Conservation (phyloP, 2,329 filamentous ascomycete species). For the Colletotrichum acutatum region DNA sequence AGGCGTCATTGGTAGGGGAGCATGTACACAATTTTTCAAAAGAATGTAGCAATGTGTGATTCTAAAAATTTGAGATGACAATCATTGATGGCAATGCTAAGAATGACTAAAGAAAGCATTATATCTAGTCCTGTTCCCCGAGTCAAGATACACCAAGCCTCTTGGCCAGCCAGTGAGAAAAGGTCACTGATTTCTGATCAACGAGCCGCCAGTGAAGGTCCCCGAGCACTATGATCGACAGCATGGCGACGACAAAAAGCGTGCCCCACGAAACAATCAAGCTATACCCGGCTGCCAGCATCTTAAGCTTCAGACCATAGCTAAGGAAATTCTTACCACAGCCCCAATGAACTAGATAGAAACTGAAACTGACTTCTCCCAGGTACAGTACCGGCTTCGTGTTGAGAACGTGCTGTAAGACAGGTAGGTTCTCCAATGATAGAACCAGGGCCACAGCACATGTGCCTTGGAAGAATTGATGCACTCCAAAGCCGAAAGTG, state of each 20-base stretch:
- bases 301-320: not conserved
- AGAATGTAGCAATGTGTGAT: not conserved
- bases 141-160: not conserved
- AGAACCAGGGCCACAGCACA: constrained; percentile 9
- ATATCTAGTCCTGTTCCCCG: no score
- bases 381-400: constrained; percentile 68
- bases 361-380: constrained; percentile 69
- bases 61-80: not conserved
- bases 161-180: constrained; percentile 52
- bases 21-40: not conserved
- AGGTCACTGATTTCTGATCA: constrained; percentile 56
- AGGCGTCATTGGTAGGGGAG: not conserved
- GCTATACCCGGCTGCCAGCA: not conserved
- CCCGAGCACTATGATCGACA: constrained; percentile 50
- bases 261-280: not conserved
- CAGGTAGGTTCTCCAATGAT: constrained; percentile 8
- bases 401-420: constrained; percentile 70
- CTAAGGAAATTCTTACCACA: not conserved
- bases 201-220: constrained; percentile 59
- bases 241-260: not conserved
- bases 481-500: not conserved
- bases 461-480: not conserved
- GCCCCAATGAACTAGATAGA: constrained; percentile 72
- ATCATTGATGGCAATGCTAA: not conserved
- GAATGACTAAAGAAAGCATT: not conserved